These are phyloP conservation scores for Mycena galericulata DNA, from an alignment of 768 basidiomycete genomes.

Conservation along the genomic window DNA sequence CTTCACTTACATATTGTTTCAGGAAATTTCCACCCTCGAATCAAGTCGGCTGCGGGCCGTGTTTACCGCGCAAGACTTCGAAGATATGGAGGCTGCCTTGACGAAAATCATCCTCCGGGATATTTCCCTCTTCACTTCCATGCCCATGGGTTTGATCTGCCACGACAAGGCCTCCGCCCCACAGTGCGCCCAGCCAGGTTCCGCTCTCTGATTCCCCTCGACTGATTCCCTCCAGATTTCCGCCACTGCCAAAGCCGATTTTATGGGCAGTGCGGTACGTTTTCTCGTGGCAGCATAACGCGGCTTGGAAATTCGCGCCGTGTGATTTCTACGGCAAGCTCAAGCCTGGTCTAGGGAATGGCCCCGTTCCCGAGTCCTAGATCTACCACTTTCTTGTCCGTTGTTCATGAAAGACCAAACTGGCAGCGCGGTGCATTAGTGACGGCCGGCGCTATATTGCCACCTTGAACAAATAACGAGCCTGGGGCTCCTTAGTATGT, in stretches of 20 bases:
- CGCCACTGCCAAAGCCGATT: conserved; percentile 42
- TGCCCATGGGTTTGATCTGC: conserved; percentile 41
- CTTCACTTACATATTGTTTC: neutral
- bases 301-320: conserved; percentile 48
- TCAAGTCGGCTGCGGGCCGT: conserved; percentile 40
- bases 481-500: too few species aligned
- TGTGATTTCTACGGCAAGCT: conserved; percentile 41
- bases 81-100: conserved; percentile 40
- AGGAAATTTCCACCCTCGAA: conserved; percentile 46
- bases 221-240: conserved; percentile 34
- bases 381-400: too few species aligned
- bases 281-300: conserved; percentile 42
- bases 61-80: conserved; percentile 43
- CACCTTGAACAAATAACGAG: too few species aligned
- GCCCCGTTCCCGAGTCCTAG: neutral
- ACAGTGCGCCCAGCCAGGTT: conserved; percentile 27
- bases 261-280: conserved; percentile 41
- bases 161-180: conserved; percentile 38
- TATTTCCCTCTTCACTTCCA: conserved; percentile 39
- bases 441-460: too few species aligned
- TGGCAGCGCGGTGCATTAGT: too few species aligned
- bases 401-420: too few species aligned
- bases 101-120: conserved; percentile 38
- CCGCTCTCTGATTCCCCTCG: neutral
- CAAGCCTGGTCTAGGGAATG: conserved; percentile 33